A percentile compares a stretch with the other conserved stretches of the same genome.
Conservation (phyloP, 192 early-diverging fungal genomes). For the Phlyctochytrium planicorne region DNA sequence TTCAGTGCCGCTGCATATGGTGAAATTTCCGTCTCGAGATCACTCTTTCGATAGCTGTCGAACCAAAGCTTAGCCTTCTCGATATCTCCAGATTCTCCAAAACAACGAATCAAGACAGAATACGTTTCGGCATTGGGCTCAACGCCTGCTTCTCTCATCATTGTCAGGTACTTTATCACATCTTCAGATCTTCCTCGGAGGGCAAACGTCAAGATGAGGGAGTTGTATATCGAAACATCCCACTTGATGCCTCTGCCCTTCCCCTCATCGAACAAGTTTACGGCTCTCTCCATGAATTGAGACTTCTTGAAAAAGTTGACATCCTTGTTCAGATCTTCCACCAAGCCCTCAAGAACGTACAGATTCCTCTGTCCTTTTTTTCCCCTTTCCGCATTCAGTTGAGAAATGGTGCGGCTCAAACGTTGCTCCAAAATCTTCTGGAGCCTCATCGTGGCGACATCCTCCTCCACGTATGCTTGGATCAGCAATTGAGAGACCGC, state of each 20-base stretch:
- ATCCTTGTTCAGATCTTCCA: neutral
- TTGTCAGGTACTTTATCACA: neutral
- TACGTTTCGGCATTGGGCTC: neutral
- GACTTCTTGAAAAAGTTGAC: neutral
- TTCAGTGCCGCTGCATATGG: neutral
- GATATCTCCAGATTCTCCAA: neutral
- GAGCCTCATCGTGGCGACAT: neutral
- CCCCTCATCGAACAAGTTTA: neutral
- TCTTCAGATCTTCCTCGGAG: neutral
- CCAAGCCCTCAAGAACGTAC: too few species aligned
- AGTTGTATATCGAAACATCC: neutral
- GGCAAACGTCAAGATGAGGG: neutral
- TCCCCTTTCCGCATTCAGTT: too few species aligned
- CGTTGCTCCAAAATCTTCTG: neutral
- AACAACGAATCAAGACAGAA: neutral
- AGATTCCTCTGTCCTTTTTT: too few species aligned
- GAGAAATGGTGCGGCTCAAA: too few species aligned
- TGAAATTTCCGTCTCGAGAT: neutral
- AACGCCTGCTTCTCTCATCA: neutral
- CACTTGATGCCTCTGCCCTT: neutral
- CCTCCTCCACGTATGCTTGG: neutral
- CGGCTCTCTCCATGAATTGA: neutral
- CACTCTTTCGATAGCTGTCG: neutral
- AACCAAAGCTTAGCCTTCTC: neutral
- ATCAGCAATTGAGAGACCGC: neutral